These are phyloP conservation scores for Lotmaria passim DNA, from an alignment of 208 protist genomes.

Conservation along the genomic window DNA sequence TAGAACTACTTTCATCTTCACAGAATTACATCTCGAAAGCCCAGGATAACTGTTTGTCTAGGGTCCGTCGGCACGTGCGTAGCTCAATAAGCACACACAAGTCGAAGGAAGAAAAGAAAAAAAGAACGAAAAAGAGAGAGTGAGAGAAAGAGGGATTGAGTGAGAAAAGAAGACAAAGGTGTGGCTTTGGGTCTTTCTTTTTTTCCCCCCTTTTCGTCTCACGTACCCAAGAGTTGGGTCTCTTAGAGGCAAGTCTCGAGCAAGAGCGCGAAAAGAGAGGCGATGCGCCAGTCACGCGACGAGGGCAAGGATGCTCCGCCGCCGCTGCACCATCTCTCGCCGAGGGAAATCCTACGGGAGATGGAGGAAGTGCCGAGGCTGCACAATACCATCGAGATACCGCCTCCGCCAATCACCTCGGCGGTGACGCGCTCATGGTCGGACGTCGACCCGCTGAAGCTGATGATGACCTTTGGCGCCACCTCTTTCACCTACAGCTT, in stretches of 20 bases:
- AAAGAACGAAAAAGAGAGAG: too few species aligned
- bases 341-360: constrained; percentile 18
- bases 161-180: too few species aligned
- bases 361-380: constrained; percentile 21
- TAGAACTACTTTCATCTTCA: neutral
- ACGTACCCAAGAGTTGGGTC: too few species aligned
- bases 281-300: neutral
- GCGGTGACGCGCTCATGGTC: constrained; percentile 85
- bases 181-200: too few species aligned
- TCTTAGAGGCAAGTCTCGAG: too few species aligned
- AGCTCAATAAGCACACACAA: too few species aligned
- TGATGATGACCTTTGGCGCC: constrained; percentile 69
- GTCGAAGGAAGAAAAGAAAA: too few species aligned
- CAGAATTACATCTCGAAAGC: neutral
- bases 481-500: constrained; percentile 76
- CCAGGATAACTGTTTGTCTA: too few species aligned
- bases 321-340: constrained; percentile 5
- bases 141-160: too few species aligned
- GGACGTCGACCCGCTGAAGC: constrained; percentile 63
- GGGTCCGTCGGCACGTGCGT: too few species aligned
- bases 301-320: neutral
- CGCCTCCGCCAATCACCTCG: constrained; percentile 42
- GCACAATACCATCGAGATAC: constrained; percentile 29
- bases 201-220: too few species aligned
- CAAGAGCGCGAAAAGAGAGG: neutral